Evolutionary conservation across 768 basidiomycete species (phyloP), one percentile per base, ranked within the genome.

Genomic region (Antrodiella citrinella): DNA sequence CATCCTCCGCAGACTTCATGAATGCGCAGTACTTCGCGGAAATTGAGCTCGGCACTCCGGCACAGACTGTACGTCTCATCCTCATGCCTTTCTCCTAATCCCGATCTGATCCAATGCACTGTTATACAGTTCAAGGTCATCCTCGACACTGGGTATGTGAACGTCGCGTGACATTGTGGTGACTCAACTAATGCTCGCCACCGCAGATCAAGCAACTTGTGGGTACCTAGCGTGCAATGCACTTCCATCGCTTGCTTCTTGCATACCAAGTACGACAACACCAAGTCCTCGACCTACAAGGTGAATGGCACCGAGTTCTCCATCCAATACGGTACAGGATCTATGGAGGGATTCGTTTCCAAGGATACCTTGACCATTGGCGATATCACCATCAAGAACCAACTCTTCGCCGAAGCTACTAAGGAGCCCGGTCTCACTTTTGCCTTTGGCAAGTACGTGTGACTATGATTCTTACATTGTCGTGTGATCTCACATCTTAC

Each of bases 391-490:
- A 77, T 99, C 65, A 73, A 71, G 59, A 54, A 69, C 11, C 88
- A 90, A 64, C 85, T 92, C 62, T 99, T 99, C 59, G 95, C 93
- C 9, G 96, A 98, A 71, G 91, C 94, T 1, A 85, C 82, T 51
- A 90, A 91, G 67, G 95, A 98, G 64, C 96, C 96, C 19, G 96
- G 96, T 42, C 82, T 99, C 45, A 85, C 94, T 4, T 99, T 99
- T 64, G 95, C 96, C 22, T 97, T 95, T 57, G 92, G 91, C 63
- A 92, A 87, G 87, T 91, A 58, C 61, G 87, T 72, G 11, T 23
- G 19, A 20, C 44, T 18, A 30, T 50, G 18, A 15, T 22, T 48
- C 26, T 40, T 5, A 4, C 26, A 12, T 26, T 4, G 15, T 26
- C 15, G 15, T n/a, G n/a, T 19, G 23, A 15, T 3, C 3, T 43